Percentiles rank a stretch among this genome's conserved stretches.
These are phyloP conservation scores for Nemania sp. DNA, from an alignment of 2,329 filamentous ascomycete genomes.

Conservation along the genomic window DNA sequence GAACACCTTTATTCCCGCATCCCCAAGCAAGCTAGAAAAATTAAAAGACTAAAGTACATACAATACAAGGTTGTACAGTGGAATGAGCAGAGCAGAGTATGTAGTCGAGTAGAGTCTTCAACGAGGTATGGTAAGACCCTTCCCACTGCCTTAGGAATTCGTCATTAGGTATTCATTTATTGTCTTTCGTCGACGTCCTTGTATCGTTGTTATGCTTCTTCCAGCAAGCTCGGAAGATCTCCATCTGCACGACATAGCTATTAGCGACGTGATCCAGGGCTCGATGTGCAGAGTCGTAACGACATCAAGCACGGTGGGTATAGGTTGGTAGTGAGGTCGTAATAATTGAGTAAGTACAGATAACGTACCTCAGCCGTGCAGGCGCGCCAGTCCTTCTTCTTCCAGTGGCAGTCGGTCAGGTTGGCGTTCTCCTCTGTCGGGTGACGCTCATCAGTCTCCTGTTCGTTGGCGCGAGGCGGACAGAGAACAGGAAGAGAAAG, in stretches of 20 bases:
- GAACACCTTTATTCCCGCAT: too few relatives aligned
- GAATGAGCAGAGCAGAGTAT: too few relatives aligned
- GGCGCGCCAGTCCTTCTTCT: constrained; percentile 92
- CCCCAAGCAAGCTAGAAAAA: too few relatives aligned
- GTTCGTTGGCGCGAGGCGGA: not conserved
- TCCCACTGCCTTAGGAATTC: not conserved
- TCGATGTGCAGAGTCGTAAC: too few relatives aligned
- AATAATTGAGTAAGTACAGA: too few relatives aligned
- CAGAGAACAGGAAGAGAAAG: too few relatives aligned
- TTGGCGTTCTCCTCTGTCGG: constrained; percentile 80
- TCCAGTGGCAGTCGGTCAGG: constrained; percentile 94
- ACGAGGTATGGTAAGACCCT: too few relatives aligned
- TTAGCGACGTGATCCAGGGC: not conserved
- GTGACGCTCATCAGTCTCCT: constrained; percentile 12
- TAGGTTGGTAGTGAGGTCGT: too few relatives aligned
- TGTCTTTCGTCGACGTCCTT: constrained; percentile 76
- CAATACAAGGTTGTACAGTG: too few relatives aligned
- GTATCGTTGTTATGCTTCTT: constrained; percentile 85
- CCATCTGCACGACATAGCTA: constrained; percentile 66
- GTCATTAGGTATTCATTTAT: not conserved
- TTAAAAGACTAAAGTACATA: too few relatives aligned
- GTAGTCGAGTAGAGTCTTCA: too few relatives aligned
- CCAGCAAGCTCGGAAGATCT: constrained; percentile 88
- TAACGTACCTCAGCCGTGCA: constrained; percentile 83
- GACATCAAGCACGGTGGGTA: too few relatives aligned